phyloP scores from a whole-genome alignment of 2,329 filamentous ascomycete species.

The Colletotrichum liriopes region DNA sequence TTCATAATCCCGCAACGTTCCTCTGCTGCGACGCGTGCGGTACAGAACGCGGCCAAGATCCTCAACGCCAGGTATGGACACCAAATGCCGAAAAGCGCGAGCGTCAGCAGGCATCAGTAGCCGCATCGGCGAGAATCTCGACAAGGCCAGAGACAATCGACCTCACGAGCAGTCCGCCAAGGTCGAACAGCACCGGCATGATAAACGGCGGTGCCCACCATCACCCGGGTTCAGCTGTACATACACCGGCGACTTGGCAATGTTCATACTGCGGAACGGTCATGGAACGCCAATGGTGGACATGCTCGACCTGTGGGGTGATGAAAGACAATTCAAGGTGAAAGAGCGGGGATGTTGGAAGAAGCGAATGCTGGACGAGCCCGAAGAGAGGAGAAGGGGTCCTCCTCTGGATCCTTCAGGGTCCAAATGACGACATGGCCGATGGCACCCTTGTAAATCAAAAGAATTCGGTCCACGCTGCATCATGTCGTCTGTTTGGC shows the following conservation, averaged over 20 bases:
- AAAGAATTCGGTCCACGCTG: background rate
- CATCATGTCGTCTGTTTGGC: slow-evolving; percentile 14
- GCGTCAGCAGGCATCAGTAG: slow-evolving; percentile 43
- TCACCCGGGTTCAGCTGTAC: slow-evolving; percentile 41
- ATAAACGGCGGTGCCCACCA: slow-evolving; percentile 28
- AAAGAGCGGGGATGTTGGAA: slow-evolving; percentile 35
- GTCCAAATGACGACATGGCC: slow-evolving; percentile 40
- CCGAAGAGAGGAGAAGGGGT: slow-evolving; percentile 15
- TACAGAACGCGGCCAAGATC: slow-evolving; percentile 43
- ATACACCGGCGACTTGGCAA: slow-evolving; percentile 60
- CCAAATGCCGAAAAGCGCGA: slow-evolving; percentile 45
- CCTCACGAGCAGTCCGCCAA: slow-evolving; percentile 53
- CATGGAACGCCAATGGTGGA: slow-evolving; percentile 72
- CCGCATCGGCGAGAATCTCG: slow-evolving; percentile 13
- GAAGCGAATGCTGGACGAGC: slow-evolving; percentile 22
- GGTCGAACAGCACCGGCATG: slow-evolving; percentile 28
- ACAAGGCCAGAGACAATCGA: slow-evolving; percentile 48
- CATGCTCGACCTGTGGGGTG: slow-evolving; percentile 68
- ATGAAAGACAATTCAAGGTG: slow-evolving; percentile 66
- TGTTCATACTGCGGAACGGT: slow-evolving; percentile 67
- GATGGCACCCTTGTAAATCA: slow-evolving; percentile 29
- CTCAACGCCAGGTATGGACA: slow-evolving; percentile 44
- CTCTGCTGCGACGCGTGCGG: slow-evolving; percentile 73
- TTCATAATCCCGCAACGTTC: slow-evolving; percentile 67
- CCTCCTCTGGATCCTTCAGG: slow-evolving; percentile 24